phyloP scores from a whole-genome alignment of 1,284 basidiomycete species.

The Ceratobasidium theobromae region DNA sequence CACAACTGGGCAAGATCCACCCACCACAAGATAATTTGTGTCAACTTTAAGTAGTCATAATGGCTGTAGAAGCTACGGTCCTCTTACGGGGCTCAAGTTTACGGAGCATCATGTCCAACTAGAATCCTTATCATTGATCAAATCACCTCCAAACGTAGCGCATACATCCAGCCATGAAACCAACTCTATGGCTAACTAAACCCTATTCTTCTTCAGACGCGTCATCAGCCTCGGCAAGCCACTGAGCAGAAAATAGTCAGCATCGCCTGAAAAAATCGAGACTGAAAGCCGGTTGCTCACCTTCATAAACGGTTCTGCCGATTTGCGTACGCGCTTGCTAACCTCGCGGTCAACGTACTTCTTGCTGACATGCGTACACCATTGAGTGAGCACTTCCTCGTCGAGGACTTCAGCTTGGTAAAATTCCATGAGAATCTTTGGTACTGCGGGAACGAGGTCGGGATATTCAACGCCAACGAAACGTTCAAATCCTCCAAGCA shows the following conservation, averaged over 20 bases:
- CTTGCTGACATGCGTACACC: conserved; percentile 97
- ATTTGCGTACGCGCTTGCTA: conserved; percentile 94
- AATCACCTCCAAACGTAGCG: background rate
- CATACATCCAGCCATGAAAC: background rate
- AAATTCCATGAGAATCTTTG: conserved; percentile 91
- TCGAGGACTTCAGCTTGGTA: conserved; percentile 94
- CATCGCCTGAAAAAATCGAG: conserved; percentile 7
- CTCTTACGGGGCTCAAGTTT: too few relatives aligned
- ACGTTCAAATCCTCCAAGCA: conserved; percentile 55
- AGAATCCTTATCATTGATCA: too few relatives aligned
- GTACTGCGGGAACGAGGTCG: conserved; percentile 43
- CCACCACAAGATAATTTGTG: too few relatives aligned
- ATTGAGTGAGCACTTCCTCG: conserved; percentile 86
- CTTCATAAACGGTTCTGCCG: conserved; percentile 91
- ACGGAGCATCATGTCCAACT: too few relatives aligned
- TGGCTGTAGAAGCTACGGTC: too few relatives aligned
- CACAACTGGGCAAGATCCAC: too few relatives aligned
- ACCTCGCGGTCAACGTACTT: conserved; percentile 97
- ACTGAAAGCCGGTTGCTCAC: conserved; percentile 43
- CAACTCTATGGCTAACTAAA: background rate
- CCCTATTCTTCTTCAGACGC: conserved; percentile 43
- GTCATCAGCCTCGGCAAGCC: conserved; percentile 53
- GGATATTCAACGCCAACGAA: conserved; percentile 48
- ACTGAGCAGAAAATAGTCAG: conserved; percentile 44
- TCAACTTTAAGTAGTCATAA: too few relatives aligned